Evolutionary conservation across 2,329 filamentous ascomycete genomes (phyloP).

Genomic region (Fusarium sp.): DNA sequence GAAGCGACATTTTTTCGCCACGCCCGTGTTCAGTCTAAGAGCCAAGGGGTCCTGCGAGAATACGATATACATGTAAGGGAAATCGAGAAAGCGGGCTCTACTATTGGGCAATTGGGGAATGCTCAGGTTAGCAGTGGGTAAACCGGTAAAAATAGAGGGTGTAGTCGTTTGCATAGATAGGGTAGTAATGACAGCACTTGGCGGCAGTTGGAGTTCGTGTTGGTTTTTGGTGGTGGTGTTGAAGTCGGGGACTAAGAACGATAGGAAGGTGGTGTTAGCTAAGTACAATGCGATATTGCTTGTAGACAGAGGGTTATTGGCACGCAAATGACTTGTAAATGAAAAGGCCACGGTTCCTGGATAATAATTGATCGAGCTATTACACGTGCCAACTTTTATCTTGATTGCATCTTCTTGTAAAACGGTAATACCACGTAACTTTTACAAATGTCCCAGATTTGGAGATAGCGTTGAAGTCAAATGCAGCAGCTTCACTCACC

Average conservation of each 20-base stretch:
- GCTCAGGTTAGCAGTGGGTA: constrained; percentile 1
- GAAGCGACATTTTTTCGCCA: constrained; percentile 33
- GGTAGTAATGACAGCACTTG: constrained; percentile 26
- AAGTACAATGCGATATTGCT: neutral
- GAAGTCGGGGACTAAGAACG: constrained; percentile 18
- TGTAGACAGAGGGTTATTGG: neutral
- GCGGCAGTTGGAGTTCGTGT: constrained; percentile 40
- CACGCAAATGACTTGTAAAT: constrained; percentile 14
- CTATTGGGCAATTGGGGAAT: constrained; percentile 36
- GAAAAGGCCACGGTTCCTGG: constrained; percentile 17
- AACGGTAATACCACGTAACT: constrained; percentile 12
- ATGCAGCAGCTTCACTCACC: constrained; percentile 2
- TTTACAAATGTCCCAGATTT: constrained; percentile 28
- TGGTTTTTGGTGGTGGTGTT: constrained; percentile 33
- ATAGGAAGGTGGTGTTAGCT: constrained; percentile 7
- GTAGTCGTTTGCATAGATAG: constrained; percentile 20
- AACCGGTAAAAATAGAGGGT: constrained; percentile 18
- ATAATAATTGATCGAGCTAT: constrained; percentile 25
- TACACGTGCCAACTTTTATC: constrained; percentile 27
- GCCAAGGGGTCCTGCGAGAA: constrained; percentile 18
- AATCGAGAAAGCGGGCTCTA: constrained; percentile 2
- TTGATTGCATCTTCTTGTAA: neutral
- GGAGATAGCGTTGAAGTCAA: constrained; percentile 3
- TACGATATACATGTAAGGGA: constrained; percentile 24
- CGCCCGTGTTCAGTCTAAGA: constrained; percentile 14